Evolutionary conservation across 352 stramenopile species (phyloP).

Genomic region (Thalassiosira oceanica): DNA sequence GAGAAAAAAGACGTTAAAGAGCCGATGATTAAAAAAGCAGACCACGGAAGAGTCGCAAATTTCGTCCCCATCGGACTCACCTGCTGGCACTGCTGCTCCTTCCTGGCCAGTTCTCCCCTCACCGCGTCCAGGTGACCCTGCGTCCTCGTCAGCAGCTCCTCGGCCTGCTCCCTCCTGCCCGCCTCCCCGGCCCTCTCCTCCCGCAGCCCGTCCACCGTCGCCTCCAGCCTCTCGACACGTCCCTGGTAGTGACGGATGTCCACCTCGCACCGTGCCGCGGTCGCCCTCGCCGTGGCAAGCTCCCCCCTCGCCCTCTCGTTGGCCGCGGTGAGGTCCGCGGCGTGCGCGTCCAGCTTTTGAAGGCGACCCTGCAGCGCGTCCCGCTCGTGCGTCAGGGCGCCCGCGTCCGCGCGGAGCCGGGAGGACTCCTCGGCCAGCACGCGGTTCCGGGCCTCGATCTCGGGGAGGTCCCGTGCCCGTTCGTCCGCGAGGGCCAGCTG

Average conservation of each 20-base stretch:
- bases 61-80: conserved; percentile 28
- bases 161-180: conserved; percentile 22
- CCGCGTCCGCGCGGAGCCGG: conserved; percentile 42
- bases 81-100: conserved; percentile 44
- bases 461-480: conserved; percentile 20
- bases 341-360: conserved; percentile 55
- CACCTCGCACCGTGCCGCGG: conserved; percentile 47
- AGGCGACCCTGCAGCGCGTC: conserved; percentile 58
- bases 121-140: conserved; percentile 35
- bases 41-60: not conserved
- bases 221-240: conserved; percentile 55
- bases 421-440: conserved; percentile 54
- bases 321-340: conserved; percentile 54
- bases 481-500: conserved; percentile 28
- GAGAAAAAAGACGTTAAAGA: conserved; percentile 1
- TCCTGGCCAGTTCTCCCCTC: conserved; percentile 35
- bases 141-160: conserved; percentile 33
- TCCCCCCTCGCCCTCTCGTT: conserved; percentile 52
- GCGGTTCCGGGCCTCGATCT: conserved; percentile 59
- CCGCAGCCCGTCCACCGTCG: conserved; percentile 49
- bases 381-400: conserved; percentile 44
- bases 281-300: conserved; percentile 50
- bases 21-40: not conserved
- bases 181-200: conserved; percentile 27
- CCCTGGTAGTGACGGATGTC: conserved; percentile 66